phyloP scores from a whole-genome alignment of 1,284 basidiomycete species.

The Trametes hirsuta region DNA sequence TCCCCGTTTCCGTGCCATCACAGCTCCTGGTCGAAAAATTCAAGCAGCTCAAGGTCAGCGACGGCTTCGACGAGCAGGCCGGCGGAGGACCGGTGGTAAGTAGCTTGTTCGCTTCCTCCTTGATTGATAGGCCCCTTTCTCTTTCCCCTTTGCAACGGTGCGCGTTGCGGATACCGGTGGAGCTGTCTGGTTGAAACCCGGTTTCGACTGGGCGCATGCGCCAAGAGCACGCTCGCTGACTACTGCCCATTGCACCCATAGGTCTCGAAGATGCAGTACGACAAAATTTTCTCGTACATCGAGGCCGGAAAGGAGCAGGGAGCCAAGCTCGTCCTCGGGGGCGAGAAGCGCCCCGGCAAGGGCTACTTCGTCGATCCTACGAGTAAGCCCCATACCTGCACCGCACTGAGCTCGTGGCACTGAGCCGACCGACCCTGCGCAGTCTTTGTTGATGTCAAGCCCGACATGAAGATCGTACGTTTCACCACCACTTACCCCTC shows the following conservation, averaged over 20 bases:
- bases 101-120: slow-evolving; percentile 5
- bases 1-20: too few relatives aligned
- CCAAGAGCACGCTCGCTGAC: not conserved
- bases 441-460: slow-evolving; percentile 77
- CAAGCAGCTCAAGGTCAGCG: slow-evolving; percentile 73
- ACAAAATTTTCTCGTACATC: slow-evolving; percentile 90
- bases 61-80: slow-evolving; percentile 76
- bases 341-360: slow-evolving; percentile 67
- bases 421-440: slow-evolving; percentile 3
- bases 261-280: slow-evolving; percentile 86
- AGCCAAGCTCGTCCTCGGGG: slow-evolving; percentile 81
- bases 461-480: slow-evolving; percentile 79
- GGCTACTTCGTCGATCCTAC: slow-evolving; percentile 81
- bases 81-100: slow-evolving; percentile 82
- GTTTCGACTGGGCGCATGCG: too few relatives aligned
- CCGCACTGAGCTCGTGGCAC: not conserved
- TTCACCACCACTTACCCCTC: not conserved
- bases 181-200: too few relatives aligned
- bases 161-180: too few relatives aligned
- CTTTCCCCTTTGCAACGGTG: too few relatives aligned
- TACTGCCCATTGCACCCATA: slow-evolving; percentile 32
- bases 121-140: too few relatives aligned
- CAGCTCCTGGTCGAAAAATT: slow-evolving; percentile 66
- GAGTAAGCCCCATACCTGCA: slow-evolving; percentile 46
- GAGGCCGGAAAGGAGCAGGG: slow-evolving; percentile 86